Percentiles rank a stretch among this genome's conserved stretches.
These are phyloP conservation scores for Wilcoxina mikolae DNA, from an alignment of 495 filamentous ascomycete genomes.

Conservation along the genomic window DNA sequence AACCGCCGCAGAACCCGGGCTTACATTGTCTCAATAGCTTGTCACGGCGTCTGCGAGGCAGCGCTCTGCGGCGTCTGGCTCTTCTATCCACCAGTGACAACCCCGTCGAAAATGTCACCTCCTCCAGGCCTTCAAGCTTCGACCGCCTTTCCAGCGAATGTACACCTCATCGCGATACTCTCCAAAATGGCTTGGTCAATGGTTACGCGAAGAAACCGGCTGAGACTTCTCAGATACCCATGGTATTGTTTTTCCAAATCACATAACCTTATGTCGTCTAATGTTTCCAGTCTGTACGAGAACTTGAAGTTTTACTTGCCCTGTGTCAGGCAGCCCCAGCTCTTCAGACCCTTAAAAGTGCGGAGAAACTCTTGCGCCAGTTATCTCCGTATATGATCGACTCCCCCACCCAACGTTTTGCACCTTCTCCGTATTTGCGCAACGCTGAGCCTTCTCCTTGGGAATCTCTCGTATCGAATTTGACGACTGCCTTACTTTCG, in stretches of 20 bases:
- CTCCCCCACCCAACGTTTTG: slow-evolving; percentile 60
- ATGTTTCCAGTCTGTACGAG: slow-evolving; percentile 45
- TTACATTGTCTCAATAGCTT: background rate
- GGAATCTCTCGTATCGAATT: slow-evolving; percentile 64
- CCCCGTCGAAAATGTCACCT: slow-evolving; percentile 11
- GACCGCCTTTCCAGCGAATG: slow-evolving; percentile 24
- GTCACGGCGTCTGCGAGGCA: slow-evolving; percentile 26
- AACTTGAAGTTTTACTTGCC: slow-evolving; percentile 78
- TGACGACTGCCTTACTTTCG: slow-evolving; percentile 63
- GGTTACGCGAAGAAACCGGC: slow-evolving; percentile 31
- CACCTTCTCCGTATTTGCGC: slow-evolving; percentile 64
- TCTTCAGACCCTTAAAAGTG: slow-evolving; percentile 49
- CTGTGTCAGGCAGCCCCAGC: slow-evolving; percentile 73
- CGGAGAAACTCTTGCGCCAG: slow-evolving; percentile 56
- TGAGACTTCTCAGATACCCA: slow-evolving; percentile 37
- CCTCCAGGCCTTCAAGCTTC: slow-evolving; percentile 9
- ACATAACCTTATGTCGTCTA: slow-evolving; percentile 17
- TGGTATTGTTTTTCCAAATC: slow-evolving; percentile 32
- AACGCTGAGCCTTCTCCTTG: slow-evolving; percentile 77
- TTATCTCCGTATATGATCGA: slow-evolving; percentile 71
- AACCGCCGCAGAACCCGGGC: background rate
- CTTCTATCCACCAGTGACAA: slow-evolving; percentile 18
- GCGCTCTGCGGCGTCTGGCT: slow-evolving; percentile 24
- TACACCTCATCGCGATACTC: slow-evolving; percentile 16
- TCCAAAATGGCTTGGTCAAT: slow-evolving; percentile 31